phyloP scores from a whole-genome alignment of 768 basidiomycete species.

The Clitopilus passeckerianus region DNA sequence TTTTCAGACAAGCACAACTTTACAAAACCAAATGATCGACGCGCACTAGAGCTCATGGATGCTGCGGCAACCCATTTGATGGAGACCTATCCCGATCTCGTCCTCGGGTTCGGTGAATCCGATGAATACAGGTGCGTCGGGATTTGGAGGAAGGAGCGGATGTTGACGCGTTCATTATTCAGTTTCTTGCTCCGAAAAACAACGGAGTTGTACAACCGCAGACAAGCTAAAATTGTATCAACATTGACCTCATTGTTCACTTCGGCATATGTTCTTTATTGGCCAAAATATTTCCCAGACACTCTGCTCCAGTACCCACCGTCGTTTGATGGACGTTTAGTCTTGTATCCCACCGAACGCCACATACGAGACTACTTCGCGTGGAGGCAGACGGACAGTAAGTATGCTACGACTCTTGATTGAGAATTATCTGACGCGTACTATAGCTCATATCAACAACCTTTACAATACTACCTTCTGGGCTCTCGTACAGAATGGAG shows the following conservation, averaged over 20 bases:
- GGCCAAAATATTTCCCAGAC: constrained; percentile 76
- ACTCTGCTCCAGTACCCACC: constrained; percentile 76
- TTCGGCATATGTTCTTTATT: constrained; percentile 83
- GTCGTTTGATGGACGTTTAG: constrained; percentile 86
- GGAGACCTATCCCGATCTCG: constrained; percentile 77
- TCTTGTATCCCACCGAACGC: constrained; percentile 69
- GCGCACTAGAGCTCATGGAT: constrained; percentile 90
- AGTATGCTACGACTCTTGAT: constrained; percentile 19
- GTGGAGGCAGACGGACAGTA: constrained; percentile 96
- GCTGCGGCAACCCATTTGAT: constrained; percentile 78
- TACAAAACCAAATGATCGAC: constrained; percentile 85
- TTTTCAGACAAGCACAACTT: constrained; percentile 85
- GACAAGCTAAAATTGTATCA: constrained; percentile 82
- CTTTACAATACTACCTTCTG: constrained; percentile 95
- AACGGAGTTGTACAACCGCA: constrained; percentile 77
- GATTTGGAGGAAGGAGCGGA: background rate
- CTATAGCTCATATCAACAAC: constrained; percentile 93
- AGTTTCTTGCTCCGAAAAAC: constrained; percentile 85
- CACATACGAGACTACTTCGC: constrained; percentile 89
- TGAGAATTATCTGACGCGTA: background rate
- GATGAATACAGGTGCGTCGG: constrained; percentile 86
- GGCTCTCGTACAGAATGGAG: constrained; percentile 86
- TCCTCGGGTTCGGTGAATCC: constrained; percentile 91
- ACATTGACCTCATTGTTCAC: constrained; percentile 86
- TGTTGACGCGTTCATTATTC: background rate